Evolutionary conservation across 2,329 filamentous ascomycete species (phyloP).

Genomic region (Talaromyces pinophilus): DNA sequence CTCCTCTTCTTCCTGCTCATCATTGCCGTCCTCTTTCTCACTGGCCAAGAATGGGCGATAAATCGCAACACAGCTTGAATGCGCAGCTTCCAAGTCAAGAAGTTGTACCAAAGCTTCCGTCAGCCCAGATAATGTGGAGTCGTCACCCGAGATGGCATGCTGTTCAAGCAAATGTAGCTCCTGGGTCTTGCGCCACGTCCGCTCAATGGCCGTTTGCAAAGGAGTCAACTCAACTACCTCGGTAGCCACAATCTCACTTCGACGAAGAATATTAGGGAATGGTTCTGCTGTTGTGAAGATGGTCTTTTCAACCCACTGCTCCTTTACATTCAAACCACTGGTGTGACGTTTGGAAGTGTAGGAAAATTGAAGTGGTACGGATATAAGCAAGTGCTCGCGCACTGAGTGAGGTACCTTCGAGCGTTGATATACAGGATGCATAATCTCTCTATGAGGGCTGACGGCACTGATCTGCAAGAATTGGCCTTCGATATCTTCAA

Average conservation of each 20-base stretch:
- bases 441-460: conserved; percentile 76
- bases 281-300: conserved; percentile 80
- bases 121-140: conserved; percentile 66
- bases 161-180: conserved; percentile 78
- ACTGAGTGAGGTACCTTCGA: conserved; percentile 80
- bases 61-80: conserved; percentile 73
- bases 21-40: conserved; percentile 45
- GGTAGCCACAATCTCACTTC: conserved; percentile 76
- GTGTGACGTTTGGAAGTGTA: conserved; percentile 72
- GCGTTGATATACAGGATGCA: conserved; percentile 82
- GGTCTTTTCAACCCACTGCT: conserved; percentile 79
- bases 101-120: conserved; percentile 76
- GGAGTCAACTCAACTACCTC: conserved; percentile 69
- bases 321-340: conserved; percentile 63
- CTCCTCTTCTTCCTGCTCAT: conserved; percentile 46
- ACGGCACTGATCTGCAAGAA: conserved; percentile 81
- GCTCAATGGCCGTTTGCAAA: conserved; percentile 84
- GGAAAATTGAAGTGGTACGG: conserved; percentile 76
- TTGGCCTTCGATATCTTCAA: conserved; percentile 85
- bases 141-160: conserved; percentile 70
- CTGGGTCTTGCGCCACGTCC: conserved; percentile 85
- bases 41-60: conserved; percentile 74
- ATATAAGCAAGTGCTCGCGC: conserved; percentile 81
- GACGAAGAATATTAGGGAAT: conserved; percentile 86
- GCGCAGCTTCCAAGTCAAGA: conserved; percentile 70